Percentiles rank a stretch among this genome's conserved stretches.
Conservation (phyloP, 2,329 filamentous ascomycete genomes). For the Fusarium torulosum region DNA sequence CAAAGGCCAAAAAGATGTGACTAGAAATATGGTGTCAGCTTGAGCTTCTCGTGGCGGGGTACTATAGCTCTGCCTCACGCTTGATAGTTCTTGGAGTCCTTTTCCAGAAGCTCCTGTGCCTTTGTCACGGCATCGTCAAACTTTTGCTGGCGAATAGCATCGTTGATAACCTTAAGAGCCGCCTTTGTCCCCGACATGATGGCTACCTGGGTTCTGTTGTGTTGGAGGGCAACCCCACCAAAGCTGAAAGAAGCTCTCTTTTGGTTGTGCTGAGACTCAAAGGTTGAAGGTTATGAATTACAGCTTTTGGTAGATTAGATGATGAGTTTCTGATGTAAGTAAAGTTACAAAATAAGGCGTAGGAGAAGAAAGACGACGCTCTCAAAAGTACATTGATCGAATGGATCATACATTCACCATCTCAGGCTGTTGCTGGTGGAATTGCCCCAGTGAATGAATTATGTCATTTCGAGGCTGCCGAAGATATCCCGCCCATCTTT, state of each 20-base stretch:
- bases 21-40: constrained; percentile 56
- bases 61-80: constrained; percentile 64
- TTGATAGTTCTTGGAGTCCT: constrained; percentile 84
- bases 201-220: constrained; percentile 26
- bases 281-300: not conserved
- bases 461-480: constrained; percentile 33
- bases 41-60: constrained; percentile 23
- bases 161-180: constrained; percentile 83
- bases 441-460: constrained; percentile 27
- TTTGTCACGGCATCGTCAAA: constrained; percentile 81
- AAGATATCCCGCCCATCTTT: constrained; percentile 21
- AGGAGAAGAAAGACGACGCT: not conserved
- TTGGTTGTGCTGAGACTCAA: not conserved
- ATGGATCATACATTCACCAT: not conserved
- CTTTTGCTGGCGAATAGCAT: constrained; percentile 81
- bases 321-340: not conserved
- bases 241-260: constrained; percentile 11
- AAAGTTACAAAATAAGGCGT: not conserved
- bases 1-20: constrained; percentile 88
- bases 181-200: constrained; percentile 73
- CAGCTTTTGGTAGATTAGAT: not conserved
- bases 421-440: constrained; percentile 16
- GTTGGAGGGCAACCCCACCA: constrained; percentile 41
- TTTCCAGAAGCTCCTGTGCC: constrained; percentile 75
- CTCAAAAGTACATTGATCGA: constrained; percentile 7